Conservation (phyloP, 495 filamentous ascomycete genomes). For the Talaromyces wortmannii region DNA sequence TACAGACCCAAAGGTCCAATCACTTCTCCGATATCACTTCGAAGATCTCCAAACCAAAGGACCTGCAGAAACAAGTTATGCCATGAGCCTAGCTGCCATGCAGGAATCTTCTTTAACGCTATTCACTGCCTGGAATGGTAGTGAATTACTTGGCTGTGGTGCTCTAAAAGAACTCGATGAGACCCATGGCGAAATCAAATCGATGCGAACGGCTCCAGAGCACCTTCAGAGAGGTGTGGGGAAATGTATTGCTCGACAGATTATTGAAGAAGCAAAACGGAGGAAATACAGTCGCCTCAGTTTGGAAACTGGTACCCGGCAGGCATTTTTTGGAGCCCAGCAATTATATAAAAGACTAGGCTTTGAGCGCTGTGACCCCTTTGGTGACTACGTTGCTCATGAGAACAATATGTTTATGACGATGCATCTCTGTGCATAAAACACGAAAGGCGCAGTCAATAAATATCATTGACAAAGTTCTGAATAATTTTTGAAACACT, state of each 20-base stretch:
- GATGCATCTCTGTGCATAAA: too few species aligned
- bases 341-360: too few species aligned
- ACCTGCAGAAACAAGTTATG: background rate
- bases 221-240: background rate
- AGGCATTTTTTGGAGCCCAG: too few species aligned
- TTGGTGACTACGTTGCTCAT: too few species aligned
- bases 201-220: background rate
- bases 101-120: background rate
- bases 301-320: background rate
- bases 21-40: background rate
- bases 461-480: too few species aligned
- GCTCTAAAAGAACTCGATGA: background rate
- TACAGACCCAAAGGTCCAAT: background rate
- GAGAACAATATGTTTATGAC: too few species aligned
- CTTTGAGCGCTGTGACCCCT: too few species aligned
- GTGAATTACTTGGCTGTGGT: slow-evolving; percentile 1
- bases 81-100: background rate
- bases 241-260: background rate
- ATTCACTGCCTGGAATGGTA: background rate
- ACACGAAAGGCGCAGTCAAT: too few species aligned
- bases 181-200: background rate
- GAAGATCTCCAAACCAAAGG: background rate
- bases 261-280: background rate
- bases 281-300: background rate
- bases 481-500: too few species aligned